A percentile compares a stretch with the other conserved stretches of the same genome.
Evolutionary conservation across 352 stramenopile species (phyloP).

Genomic region (Phytophthora podocarpi): DNA sequence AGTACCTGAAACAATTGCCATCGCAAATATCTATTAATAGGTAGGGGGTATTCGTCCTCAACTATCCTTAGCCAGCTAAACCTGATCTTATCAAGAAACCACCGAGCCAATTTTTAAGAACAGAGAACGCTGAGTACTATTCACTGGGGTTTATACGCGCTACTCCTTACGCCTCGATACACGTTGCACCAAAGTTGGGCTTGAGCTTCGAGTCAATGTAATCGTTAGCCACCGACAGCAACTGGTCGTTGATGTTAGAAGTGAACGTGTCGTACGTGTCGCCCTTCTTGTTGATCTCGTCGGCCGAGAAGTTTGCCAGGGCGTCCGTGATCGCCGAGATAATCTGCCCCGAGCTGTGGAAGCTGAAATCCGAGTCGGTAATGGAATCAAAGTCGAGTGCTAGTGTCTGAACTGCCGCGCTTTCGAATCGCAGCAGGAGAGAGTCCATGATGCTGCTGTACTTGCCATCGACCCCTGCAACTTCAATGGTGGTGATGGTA

Average conservation of each 20-base stretch:
- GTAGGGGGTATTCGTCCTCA: too few species aligned
- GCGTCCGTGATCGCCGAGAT: conserved; percentile 48
- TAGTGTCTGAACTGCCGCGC: conserved; percentile 36
- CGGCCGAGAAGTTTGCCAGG: conserved; percentile 45
- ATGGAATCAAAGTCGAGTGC: conserved; percentile 49
- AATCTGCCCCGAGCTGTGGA: conserved; percentile 41
- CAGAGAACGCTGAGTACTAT: conserved; percentile 6
- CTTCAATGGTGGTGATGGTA: conserved; percentile 47
- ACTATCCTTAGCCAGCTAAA: conserved; percentile 24
- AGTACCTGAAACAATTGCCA: conserved; percentile 1
- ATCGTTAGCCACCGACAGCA: conserved; percentile 52
- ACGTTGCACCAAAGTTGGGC: conserved; percentile 51
- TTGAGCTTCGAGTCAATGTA: conserved; percentile 46
- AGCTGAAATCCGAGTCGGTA: conserved; percentile 48
- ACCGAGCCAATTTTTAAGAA: conserved; percentile 1
- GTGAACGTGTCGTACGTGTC: conserved; percentile 53
- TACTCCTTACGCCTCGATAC: conserved; percentile 12
- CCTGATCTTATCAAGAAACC: background rate
- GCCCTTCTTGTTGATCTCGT: conserved; percentile 65
- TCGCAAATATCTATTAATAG: too few species aligned
- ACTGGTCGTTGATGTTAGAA: conserved; percentile 36
- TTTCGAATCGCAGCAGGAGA: conserved; percentile 34
- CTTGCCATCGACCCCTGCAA: conserved; percentile 37
- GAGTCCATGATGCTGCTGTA: conserved; percentile 41
- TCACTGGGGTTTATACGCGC: background rate